Base-by-base conservation (phyloP, 2,329 filamentous ascomycete species). In the Arachnopeziza araneosa region DNA sequence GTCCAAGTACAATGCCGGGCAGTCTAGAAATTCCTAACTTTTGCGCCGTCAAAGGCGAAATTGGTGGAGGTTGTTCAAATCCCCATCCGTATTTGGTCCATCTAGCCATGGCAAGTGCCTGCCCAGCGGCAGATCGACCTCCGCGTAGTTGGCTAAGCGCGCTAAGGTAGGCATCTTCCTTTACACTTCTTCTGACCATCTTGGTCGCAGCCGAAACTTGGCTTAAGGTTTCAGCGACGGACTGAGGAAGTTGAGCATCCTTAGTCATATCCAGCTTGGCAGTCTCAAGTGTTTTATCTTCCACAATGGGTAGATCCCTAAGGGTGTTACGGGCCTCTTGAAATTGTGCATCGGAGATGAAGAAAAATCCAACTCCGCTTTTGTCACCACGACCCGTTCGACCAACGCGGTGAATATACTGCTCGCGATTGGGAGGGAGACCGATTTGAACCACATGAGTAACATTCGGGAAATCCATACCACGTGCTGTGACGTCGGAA, bases 381-480 rank as follows among this genome's bases (percentile, higher is more conserved):
- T 91, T 90, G 64, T 86, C 84, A 49, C 89, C 89, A 70, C 91
- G 86, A 60, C 82, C 90, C 14, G 90, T 93, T 64, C 90, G 86
- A 57, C 89, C 89, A 54, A 92, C 77, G 63, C 89, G 84, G 74
- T 92, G 89, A 60, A 93, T 87, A 71, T 92, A 92, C 60, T 87
- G 83, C 70, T 91, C 88, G 19, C 83, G 78, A 64, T 83, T 81
- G 4, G 78, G 77, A 4, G 89, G 87, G 1, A 82, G 68, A 63
- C 89, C 87, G 17, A 90, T 68, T 68, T 93, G 89, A 61, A 93
- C 86, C 59, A 92, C 89, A 68, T 92, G 88, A 14, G 87, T 88
- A 30, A 93, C 89, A 60, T 87, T 80, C 24, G 89, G 89, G 75
- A 92, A 92, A 72, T 93, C 90, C 87, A 93, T 91, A 68, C 90